Base-by-base conservation (phyloP, 78 protist genomes). In the Dictyostelium capitatum region DNA sequence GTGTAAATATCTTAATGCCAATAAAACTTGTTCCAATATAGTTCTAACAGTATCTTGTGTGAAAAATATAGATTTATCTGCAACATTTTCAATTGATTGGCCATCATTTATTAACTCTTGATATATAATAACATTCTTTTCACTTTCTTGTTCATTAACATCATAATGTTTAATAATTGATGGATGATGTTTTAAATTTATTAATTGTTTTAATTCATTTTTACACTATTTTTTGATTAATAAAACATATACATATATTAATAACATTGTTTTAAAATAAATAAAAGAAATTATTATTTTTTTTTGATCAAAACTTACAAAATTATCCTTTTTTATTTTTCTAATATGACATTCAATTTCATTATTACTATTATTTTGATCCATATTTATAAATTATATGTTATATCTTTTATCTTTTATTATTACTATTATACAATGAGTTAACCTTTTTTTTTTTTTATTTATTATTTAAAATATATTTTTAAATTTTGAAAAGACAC, bases 71-170 rank as follows among this genome's bases (percentile, higher is more conserved):
- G 23, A 25, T 19, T 53, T 53, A 14, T 62, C 28, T 7, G 4
- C 20, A n/a, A 62, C 10, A 11, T 62, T 62, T 25, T 62, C 70
- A 23, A 62, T 62, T n/a, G 70, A 25, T 25, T 25, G 10, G 10
- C 70, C 70, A 25, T 32, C 70, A 62, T 23, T 62, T 25, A 62
- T 62, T 11, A 37, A 62, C 28, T 62, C 70, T 10, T 62, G 70
- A 23, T 62, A 62, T 11, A 62, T 62, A 11, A 62, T 62, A 10
- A 62, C 70, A 62, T 62, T 62, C 28, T 25, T 62, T 62, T 62
- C 70, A 62, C 70, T 62, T 62, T 62, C 28, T 62, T 25, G 9
- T 59, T 59, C 69, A 59, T 59, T 30, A 62, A 62, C 23, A 62
- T 62, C 70, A 62, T 62, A 62, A 17, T 62, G 70, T 62, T 23